phyloP scores from a whole-genome alignment of 1,284 basidiomycete species.

The Singerocomus rubriflavus region DNA sequence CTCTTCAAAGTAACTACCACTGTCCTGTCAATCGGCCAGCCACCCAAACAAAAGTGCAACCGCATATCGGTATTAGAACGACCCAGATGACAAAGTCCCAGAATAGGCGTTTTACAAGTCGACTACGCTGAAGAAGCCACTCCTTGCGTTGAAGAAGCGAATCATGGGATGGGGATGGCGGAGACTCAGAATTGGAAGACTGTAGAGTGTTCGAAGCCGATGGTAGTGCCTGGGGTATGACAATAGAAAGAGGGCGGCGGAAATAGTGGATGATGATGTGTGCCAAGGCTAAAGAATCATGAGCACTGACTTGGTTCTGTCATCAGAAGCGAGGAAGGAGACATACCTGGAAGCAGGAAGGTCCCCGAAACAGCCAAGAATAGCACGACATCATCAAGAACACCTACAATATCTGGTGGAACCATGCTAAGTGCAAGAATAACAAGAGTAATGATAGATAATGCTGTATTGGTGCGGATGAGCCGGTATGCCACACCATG shows the following conservation, averaged over 20 bases:
- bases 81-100: slow-evolving; percentile 76
- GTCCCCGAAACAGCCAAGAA: slow-evolving; percentile 49
- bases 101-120: slow-evolving; percentile 58
- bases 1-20: slow-evolving; percentile 34
- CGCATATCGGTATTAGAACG: slow-evolving; percentile 51
- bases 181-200: slow-evolving; percentile 8
- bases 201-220: slow-evolving; percentile 20
- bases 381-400: slow-evolving; percentile 49
- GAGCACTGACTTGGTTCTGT: not conserved
- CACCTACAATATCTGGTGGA: slow-evolving; percentile 33
- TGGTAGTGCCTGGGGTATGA: slow-evolving; percentile 49
- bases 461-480: slow-evolving; percentile 48
- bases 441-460: slow-evolving; percentile 38
- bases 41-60: slow-evolving; percentile 52
- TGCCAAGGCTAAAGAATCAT: slow-evolving; percentile 43
- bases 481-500: slow-evolving; percentile 42
- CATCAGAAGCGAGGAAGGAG: not conserved
- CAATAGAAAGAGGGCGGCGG: slow-evolving; percentile 64
- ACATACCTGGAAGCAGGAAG: slow-evolving; percentile 58
- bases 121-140: slow-evolving; percentile 60
- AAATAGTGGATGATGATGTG: slow-evolving; percentile 69
- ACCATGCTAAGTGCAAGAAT: slow-evolving; percentile 45
- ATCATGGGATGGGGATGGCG: slow-evolving; percentile 39
- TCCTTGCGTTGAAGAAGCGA: slow-evolving; percentile 75
- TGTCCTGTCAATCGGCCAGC: slow-evolving; percentile 43